These are phyloP conservation scores for Coemansia sp. DNA, from an alignment of 192 early-diverging fungal genomes.

Conservation along the genomic window DNA sequence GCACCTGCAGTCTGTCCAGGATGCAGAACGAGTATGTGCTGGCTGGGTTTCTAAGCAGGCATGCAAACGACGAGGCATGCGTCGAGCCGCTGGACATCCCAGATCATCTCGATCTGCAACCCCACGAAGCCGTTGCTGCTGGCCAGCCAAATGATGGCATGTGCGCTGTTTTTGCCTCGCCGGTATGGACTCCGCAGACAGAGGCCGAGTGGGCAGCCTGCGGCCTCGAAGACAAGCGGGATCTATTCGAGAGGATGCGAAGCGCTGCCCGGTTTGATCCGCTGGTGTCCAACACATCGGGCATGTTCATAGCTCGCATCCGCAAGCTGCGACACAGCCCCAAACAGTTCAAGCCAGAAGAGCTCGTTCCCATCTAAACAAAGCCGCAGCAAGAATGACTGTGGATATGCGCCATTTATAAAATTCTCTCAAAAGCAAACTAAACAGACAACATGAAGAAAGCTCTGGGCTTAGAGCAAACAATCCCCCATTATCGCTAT, in stretches of 20 bases:
- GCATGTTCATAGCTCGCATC: constrained; percentile 74
- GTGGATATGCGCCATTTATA: no score
- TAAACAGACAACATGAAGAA: neutral
- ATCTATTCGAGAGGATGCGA: constrained; percentile 20
- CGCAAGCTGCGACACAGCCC: constrained; percentile 54
- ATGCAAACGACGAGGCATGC: constrained; percentile 23
- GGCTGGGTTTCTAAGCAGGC: constrained; percentile 65
- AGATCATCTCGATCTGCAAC: neutral
- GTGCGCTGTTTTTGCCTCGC: neutral
- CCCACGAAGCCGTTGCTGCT: no score
- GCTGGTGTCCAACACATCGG: constrained; percentile 38
- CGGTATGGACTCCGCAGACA: constrained; percentile 6
- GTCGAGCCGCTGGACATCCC: constrained; percentile 20
- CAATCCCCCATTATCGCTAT: no score
- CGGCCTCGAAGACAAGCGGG: constrained; percentile 3
- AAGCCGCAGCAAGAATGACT: neutral
- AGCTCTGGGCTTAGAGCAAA: no score
- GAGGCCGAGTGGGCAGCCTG: constrained; percentile 19
- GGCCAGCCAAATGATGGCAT: neutral
- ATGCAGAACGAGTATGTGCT: constrained; percentile 88
- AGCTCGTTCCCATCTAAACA: neutral
- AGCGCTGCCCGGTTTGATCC: constrained; percentile 44
- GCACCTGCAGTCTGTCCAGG: constrained; percentile 72
- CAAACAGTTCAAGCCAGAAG: neutral
- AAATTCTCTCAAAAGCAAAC: no score